phyloP scores from a whole-genome alignment of 2,329 filamentous ascomycete genomes.

The Paracoccidioides lutzii region DNA sequence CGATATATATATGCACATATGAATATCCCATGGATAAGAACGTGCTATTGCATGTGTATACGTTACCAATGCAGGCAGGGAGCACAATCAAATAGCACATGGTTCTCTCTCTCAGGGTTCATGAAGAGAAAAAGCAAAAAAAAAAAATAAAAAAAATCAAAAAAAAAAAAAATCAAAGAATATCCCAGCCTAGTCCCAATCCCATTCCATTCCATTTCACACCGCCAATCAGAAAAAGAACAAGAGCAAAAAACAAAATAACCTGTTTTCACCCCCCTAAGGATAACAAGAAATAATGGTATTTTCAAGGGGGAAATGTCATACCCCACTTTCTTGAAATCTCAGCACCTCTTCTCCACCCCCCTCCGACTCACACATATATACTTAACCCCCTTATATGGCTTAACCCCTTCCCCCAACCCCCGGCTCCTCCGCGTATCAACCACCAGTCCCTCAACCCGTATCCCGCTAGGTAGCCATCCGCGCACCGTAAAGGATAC shows the following conservation, averaged over 20 bases:
- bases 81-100: not conserved
- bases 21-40: too few species aligned
- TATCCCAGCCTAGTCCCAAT: not conserved
- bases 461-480: conserved; percentile 52
- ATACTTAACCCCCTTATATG: conserved; percentile 98
- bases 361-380: conserved; percentile 56
- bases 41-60: too few species aligned
- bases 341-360: conserved; percentile 32
- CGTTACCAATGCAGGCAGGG: not conserved
- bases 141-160: not conserved
- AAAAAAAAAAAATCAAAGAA: not conserved
- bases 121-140: not conserved
- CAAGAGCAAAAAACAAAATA: too few species aligned
- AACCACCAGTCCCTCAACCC: conserved; percentile 48
- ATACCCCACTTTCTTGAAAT: not conserved
- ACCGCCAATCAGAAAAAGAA: too few species aligned
- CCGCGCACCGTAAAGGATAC: conserved; percentile 53
- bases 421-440: conserved; percentile 71
- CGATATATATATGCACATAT: too few species aligned
- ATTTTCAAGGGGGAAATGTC: too few species aligned
- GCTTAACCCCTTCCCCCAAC: conserved; percentile 74
- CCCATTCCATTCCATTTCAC: too few species aligned
- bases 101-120: not conserved
- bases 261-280: too few species aligned
- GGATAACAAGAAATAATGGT: too few species aligned